Evolutionary conservation across 2,329 filamentous ascomycete genomes (phyloP).

Genomic region (Berkeleyomyces rouxiae): DNA sequence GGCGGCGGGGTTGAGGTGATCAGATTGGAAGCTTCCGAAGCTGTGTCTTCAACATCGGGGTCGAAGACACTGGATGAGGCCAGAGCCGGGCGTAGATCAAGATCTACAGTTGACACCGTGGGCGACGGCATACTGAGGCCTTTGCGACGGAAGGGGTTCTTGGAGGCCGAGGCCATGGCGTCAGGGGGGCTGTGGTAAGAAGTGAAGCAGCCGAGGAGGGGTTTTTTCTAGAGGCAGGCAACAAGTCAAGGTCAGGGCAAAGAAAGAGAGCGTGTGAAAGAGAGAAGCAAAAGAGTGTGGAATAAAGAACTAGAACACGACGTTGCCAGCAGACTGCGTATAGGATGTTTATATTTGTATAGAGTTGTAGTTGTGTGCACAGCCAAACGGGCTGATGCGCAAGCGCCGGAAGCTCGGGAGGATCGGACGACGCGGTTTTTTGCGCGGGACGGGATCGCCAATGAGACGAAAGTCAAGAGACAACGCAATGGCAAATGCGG

Average conservation of each 20-base stretch:
- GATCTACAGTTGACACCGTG: neutral
- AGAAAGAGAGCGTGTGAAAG: neutral
- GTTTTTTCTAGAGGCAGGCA: neutral
- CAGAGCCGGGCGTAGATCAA: conserved; percentile 6
- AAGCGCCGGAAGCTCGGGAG: conserved; percentile 9
- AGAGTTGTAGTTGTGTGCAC: neutral
- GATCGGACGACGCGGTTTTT: conserved; percentile 1
- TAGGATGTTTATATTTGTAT: neutral
- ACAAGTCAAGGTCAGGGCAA: neutral
- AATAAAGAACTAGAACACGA: neutral
- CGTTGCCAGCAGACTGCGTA: neutral
- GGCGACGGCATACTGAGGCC: neutral
- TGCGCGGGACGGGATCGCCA: neutral
- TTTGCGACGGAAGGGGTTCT: conserved; percentile 11
- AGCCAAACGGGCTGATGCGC: neutral
- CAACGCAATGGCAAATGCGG: neutral
- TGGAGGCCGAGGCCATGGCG: conserved; percentile 7
- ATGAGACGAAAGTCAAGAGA: neutral
- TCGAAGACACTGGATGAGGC: conserved; percentile 5
- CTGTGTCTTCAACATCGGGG: conserved; percentile 7
- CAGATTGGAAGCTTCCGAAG: conserved; percentile 5
- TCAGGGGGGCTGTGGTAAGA: neutral
- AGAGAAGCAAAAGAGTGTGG: neutral
- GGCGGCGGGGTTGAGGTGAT: conserved; percentile 10
- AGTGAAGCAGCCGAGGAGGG: neutral